phyloP scores from a whole-genome alignment of 2,329 filamentous ascomycete species.

The Fusarium anguioides region DNA sequence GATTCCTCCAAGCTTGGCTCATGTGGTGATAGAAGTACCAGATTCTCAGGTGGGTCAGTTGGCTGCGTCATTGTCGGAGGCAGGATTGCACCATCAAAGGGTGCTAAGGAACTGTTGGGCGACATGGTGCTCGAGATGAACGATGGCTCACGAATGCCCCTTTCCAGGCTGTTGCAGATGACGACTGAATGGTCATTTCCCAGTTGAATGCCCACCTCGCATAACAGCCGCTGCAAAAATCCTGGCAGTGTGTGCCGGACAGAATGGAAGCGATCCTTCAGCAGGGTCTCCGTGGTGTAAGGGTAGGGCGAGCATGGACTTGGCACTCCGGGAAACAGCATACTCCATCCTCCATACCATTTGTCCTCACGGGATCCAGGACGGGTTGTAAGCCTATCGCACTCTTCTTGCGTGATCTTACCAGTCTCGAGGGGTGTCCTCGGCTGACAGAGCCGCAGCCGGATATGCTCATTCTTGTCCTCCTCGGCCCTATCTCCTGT shows the following conservation, averaged over 20 bases:
- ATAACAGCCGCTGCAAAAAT: rapidly evolving
- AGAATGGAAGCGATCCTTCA: rapidly evolving
- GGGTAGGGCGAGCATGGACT: rapidly evolving
- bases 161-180: too few species aligned
- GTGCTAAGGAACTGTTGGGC: too few species aligned
- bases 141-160: too few species aligned
- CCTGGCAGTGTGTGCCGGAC: background rate
- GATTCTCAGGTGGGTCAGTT: too few species aligned
- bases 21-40: too few species aligned
- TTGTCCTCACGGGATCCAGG: background rate
- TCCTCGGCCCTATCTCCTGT: rapidly evolving
- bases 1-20: too few species aligned
- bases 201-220: rapidly evolving
- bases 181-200: rapidly evolving
- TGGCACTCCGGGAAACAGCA: rapidly evolving
- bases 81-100: too few species aligned
- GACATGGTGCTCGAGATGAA: too few species aligned
- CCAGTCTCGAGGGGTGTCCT: rapidly evolving
- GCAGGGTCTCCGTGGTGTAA: background rate
- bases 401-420: rapidly evolving
- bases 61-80: too few species aligned
- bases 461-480: background rate
- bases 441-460: rapidly evolving
- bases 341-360: rapidly evolving
- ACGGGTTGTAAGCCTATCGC: rapidly evolving